Conservation (phyloP, 441 rosid genomes). For the Gossypium schwendimanii region DNA sequence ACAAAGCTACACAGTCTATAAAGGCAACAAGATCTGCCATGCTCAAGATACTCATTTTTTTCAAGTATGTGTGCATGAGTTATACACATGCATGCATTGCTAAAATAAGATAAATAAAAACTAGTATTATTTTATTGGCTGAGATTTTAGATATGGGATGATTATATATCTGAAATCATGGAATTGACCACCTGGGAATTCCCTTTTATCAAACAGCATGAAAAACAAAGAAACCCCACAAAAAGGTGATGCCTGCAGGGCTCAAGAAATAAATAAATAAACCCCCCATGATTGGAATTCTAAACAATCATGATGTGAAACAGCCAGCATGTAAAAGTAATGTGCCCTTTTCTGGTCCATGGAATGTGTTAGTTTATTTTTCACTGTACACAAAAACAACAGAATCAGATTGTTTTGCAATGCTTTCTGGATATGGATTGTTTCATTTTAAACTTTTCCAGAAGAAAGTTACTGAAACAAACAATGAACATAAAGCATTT, state of each 20-base stretch:
- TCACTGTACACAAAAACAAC: not conserved
- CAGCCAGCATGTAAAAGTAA: not conserved
- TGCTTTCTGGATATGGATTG: not conserved
- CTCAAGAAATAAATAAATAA: constrained; percentile 22
- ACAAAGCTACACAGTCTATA: constrained; percentile 2
- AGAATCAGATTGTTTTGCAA: not conserved
- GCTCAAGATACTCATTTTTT: not conserved
- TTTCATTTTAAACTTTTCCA: not conserved
- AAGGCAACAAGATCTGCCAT: not conserved
- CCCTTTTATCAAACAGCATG: constrained; percentile 2
- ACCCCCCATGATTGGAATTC: constrained; percentile 10
- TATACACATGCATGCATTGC: constrained; percentile 12
- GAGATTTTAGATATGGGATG: not conserved
- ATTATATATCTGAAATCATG: constrained; percentile 2
- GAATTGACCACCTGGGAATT: not conserved
- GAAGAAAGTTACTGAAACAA: not conserved
- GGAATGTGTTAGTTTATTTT: not conserved
- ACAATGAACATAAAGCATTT: not conserved
- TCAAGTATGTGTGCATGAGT: constrained; percentile 7
- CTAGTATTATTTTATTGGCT: not conserved
- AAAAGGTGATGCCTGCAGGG: constrained; percentile 25
- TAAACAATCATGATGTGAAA: not conserved
- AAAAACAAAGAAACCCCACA: constrained; percentile 12
- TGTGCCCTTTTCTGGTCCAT: not conserved
- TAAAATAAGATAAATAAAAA: not conserved